A percentile compares a stretch with the other conserved stretches of the same genome.
Conservation (phyloP, 345 rosid genomes). For the Eucalyptus polyanthemos region DNA sequence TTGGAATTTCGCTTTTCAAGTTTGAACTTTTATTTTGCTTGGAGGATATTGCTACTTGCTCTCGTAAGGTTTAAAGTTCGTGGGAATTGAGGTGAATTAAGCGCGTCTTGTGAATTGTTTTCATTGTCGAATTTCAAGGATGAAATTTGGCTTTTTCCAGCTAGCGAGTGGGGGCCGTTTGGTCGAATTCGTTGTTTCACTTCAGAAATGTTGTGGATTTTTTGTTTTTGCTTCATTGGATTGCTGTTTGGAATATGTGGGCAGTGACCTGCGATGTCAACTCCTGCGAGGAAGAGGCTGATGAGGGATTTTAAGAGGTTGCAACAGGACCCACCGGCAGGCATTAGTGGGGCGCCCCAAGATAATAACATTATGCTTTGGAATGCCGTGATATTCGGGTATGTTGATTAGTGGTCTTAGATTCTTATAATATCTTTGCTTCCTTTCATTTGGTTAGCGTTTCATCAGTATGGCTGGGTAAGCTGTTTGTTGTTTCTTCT, state of each 20-base stretch:
- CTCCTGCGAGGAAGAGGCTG: conserved; percentile 46
- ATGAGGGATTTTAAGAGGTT: conserved; percentile 59
- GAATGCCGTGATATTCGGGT: conserved; percentile 57
- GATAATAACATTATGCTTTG: conserved; percentile 52
- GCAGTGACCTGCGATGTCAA: conserved; percentile 16
- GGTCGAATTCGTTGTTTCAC: background rate
- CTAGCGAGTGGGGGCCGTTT: background rate
- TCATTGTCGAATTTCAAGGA: background rate
- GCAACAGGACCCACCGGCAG: conserved; percentile 47
- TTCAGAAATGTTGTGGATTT: background rate
- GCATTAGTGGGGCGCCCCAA: conserved; percentile 47
- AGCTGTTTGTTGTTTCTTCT: conserved; percentile 2
- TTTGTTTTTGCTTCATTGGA: background rate
- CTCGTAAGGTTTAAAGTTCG: background rate
- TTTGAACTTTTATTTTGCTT: background rate
- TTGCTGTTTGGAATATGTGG: background rate
- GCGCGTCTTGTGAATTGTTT: background rate
- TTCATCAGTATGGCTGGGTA: background rate
- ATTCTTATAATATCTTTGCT: background rate
- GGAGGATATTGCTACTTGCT: background rate
- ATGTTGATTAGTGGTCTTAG: background rate
- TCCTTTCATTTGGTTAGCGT: background rate
- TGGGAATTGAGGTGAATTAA: background rate
- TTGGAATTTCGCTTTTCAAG: background rate
- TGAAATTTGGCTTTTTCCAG: background rate